Conservation (phyloP, 805 yeast species). For the Isabelozyma pseudorhagii region DNA sequence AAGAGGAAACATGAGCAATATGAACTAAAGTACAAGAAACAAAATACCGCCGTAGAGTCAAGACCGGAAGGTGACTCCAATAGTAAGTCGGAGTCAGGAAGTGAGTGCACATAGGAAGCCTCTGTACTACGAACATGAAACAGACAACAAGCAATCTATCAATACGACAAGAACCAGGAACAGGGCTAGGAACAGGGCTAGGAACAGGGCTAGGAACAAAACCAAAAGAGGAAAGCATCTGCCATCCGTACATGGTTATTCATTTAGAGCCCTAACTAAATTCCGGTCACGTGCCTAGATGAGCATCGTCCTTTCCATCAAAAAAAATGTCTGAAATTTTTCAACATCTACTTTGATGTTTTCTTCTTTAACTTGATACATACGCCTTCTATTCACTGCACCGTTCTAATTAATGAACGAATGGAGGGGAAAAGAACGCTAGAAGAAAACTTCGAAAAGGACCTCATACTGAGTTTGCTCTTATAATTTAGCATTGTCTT, state of each 20-base stretch:
- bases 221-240: background rate
- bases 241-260: background rate
- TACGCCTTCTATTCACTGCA: constrained; percentile 41
- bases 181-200: background rate
- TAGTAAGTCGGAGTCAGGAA: no score
- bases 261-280: background rate
- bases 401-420: constrained; percentile 30
- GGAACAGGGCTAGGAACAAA: background rate
- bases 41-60: no score
- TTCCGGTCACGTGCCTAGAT: background rate
- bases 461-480: constrained; percentile 34
- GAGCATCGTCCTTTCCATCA: background rate
- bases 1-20: constrained; percentile 43
- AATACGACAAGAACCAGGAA: background rate
- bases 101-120: no score
- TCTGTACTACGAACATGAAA: background rate
- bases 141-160: background rate
- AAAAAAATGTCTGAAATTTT: background rate
- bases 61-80: no score
- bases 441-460: constrained; percentile 21
- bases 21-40: background rate
- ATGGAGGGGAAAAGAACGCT: constrained; percentile 41
- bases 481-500: constrained; percentile 12
- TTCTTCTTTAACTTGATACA: constrained; percentile 28
- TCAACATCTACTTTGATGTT: constrained; percentile 2